Base-by-base conservation (phyloP, 768 basidiomycete genomes). In the Amanita pseudoporphyria region DNA sequence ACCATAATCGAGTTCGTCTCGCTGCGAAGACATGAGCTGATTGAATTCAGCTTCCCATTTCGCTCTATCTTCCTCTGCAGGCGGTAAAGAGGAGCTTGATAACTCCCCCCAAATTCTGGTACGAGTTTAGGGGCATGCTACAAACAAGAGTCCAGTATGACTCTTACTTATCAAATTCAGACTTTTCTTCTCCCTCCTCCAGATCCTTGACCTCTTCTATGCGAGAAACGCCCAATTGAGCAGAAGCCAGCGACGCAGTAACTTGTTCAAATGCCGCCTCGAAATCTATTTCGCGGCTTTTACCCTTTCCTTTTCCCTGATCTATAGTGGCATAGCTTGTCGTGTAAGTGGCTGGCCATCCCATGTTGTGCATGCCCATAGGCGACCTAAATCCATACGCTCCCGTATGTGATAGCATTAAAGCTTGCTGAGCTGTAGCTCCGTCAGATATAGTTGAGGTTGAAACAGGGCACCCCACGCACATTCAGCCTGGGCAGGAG, bases 21-120 rank as follows among this genome's bases (percentile, higher is more conserved):
- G 76, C 51, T 82, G 73, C 7, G 74, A 61, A 30, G 71, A 72
- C 84, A 90, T 86, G 36, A 88, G 66, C 52, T 88, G 81, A 60
- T 84, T 82, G 54, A 90, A 84, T 61, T 90, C 81, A 5, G 85
- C 76, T 63, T 91, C 89, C 87, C 87, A 90, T 62, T 81, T 82
- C 1, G 80, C 78, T 49, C 87, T 62, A 51, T 87, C 84, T 60
- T 80, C 82, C 19, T 70, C 58, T 4, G 76, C 71, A 1, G 81
- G 78, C 2, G 79, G 76, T 19, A 74, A 52, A 21, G 77, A 76
- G 1, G 79, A 81, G 47, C 76, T 70, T 57, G 77, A 78, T 22
- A 83, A 62, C 31, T 78, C 68, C 38, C 79, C 70, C 84, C 79
- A 86, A 32, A 78, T 69, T 35, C 86, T 89, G n/a, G 53, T 13